These are phyloP conservation scores for Globisporangium emineosum DNA, from an alignment of 352 stramenopile genomes.

Conservation along the genomic window DNA sequence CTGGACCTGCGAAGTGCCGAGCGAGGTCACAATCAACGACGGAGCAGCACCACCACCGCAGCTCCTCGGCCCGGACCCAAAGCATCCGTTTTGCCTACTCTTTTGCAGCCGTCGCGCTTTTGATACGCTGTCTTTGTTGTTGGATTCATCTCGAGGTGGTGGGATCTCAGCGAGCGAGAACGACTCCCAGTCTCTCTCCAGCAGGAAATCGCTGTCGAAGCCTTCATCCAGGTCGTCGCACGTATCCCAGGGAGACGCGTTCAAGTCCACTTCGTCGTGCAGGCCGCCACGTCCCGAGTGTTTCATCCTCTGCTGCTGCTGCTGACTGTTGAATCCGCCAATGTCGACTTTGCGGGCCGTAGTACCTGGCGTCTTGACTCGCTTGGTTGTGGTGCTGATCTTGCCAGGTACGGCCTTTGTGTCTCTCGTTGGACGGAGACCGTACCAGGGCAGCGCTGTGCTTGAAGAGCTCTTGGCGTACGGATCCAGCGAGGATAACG, in stretches of 20 bases:
- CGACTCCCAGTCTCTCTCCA: not conserved
- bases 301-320: not conserved
- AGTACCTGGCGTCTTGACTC: not conserved
- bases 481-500: not conserved
- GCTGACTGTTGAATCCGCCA: not conserved
- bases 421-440: not conserved
- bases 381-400: not conserved
- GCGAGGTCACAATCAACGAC: constrained; percentile 2
- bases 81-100: not conserved
- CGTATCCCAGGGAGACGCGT: constrained; percentile 11
- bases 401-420: not conserved
- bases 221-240: constrained; percentile 2
- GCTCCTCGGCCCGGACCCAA: not conserved
- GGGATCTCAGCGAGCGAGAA: not conserved
- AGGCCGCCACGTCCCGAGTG: not conserved
- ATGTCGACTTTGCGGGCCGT: not conserved
- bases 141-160: not conserved
- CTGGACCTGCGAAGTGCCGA: not conserved
- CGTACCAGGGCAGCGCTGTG: constrained; percentile 10
- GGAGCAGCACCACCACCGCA: not conserved
- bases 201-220: not conserved
- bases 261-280: not conserved
- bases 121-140: not conserved
- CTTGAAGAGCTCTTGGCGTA: not conserved
- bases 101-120: not conserved